These are phyloP conservation scores for Kwoniella botswanensis DNA, from an alignment of 768 basidiomycete genomes.

Conservation along the genomic window DNA sequence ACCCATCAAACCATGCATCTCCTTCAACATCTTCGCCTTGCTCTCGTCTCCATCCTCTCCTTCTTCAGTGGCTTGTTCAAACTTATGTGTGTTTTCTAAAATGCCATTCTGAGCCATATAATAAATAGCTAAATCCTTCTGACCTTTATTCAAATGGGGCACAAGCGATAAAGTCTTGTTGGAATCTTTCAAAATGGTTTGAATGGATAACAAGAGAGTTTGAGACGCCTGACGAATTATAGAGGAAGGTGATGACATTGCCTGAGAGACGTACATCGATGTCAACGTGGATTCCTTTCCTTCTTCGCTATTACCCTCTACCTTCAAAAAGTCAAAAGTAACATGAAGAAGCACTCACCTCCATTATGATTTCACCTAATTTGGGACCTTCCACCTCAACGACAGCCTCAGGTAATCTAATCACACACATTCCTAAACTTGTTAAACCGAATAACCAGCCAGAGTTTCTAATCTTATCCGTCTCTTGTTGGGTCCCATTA, in stretches of 20 bases:
- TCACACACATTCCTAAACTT: conserved; percentile 43
- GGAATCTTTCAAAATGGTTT: conserved; percentile 35
- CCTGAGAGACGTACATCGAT: conserved; percentile 16
- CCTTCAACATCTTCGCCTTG: conserved; percentile 33
- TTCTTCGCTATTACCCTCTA: too few relatives aligned
- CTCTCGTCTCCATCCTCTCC: conserved; percentile 6
- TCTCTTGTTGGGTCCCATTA: conserved; percentile 10
- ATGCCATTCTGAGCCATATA: conserved; percentile 48
- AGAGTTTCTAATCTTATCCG: conserved; percentile 20
- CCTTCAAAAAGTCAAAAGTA: too few relatives aligned
- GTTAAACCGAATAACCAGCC: conserved; percentile 45
- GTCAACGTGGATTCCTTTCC: neutral
- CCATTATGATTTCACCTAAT: conserved; percentile 35
- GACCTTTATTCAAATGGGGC: conserved; percentile 24
- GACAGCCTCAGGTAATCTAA: conserved; percentile 40
- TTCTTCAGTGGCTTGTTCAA: neutral
- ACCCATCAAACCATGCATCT: conserved; percentile 38
- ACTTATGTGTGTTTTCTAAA: conserved; percentile 7
- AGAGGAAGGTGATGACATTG: conserved; percentile 26
- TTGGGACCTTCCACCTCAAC: conserved; percentile 36
- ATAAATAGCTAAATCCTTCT: conserved; percentile 45
- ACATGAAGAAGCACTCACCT: conserved; percentile 31
- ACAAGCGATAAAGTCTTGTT: conserved; percentile 35
- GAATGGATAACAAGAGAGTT: conserved; percentile 44
- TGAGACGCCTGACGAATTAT: conserved; percentile 44